A percentile compares a stretch with the other conserved stretches of the same genome.
Evolutionary conservation across 176 grass and related monocot species (phyloP).

Genomic region (Triticum monococcum): DNA sequence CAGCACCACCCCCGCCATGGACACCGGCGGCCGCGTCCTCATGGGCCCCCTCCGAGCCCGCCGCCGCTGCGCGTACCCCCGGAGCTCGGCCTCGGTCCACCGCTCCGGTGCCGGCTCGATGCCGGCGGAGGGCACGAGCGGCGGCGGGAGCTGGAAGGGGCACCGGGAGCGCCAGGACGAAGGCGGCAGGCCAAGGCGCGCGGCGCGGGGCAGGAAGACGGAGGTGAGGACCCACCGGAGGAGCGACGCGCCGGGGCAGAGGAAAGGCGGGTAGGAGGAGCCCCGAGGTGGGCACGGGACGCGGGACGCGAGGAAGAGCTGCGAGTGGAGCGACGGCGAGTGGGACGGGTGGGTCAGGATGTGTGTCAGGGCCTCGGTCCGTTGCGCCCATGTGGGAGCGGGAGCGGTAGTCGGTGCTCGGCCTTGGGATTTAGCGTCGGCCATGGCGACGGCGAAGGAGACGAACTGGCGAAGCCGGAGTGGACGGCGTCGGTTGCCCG

Average conservation of each 20-base stretch:
- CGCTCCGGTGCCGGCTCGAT: constrained; percentile 56
- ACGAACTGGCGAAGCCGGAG: neutral
- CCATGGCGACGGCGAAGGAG: neutral
- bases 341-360: constrained; percentile 55
- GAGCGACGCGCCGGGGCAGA: constrained; percentile 49
- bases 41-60: constrained; percentile 31
- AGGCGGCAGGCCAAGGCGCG: constrained; percentile 50
- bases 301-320: constrained; percentile 66
- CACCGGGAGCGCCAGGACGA: constrained; percentile 76
- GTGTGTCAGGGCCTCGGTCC: constrained; percentile 54
- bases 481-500: neutral
- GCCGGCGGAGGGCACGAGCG: constrained; percentile 43
- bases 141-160: constrained; percentile 78
- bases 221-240: constrained; percentile 53
- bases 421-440: neutral
- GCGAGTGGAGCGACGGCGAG: constrained; percentile 79
- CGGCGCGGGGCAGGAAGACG: constrained; percentile 56
- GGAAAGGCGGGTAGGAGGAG: constrained; percentile 66
- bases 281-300: constrained; percentile 48
- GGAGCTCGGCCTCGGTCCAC: constrained; percentile 43
- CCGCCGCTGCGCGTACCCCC: constrained; percentile 38
- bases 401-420: neutral
- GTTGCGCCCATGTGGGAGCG: constrained; percentile 40
- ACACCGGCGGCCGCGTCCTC: constrained; percentile 18
- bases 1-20: constrained; percentile 33